phyloP scores from a whole-genome alignment of 129 eudicot species.

The Helianthus annuus region HanXRQr2.0-SUNRISE NC_035444.2:6218305-6218804 shows the following conservation, averaged over 20 bases:
- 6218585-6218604: constrained; percentile 19
- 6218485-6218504: constrained; percentile 43
- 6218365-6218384: constrained; percentile 22
- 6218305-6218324: constrained; percentile 1
- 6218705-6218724: too few species aligned
- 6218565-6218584: constrained; percentile 54
- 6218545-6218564: constrained; percentile 37
- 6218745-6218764: too few species aligned
- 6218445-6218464: constrained; percentile 49
- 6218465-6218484: constrained; percentile 50
- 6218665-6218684: not conserved
- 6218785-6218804: too few species aligned
- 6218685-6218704: too few species aligned
- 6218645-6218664: not conserved
- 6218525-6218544: constrained; percentile 36
- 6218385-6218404: constrained; percentile 28
- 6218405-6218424: constrained; percentile 21
- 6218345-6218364: constrained; percentile 29
- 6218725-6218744: too few species aligned
- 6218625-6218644: not conserved
- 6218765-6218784: too few species aligned
- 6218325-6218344: not conserved
- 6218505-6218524: constrained; percentile 39
- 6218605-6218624: too few species aligned
- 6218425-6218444: constrained; percentile 38